Evolutionary conservation across 1,139 yeast genomes (phyloP).

Genomic region (Magnusiomyces suaveolens): DNA sequence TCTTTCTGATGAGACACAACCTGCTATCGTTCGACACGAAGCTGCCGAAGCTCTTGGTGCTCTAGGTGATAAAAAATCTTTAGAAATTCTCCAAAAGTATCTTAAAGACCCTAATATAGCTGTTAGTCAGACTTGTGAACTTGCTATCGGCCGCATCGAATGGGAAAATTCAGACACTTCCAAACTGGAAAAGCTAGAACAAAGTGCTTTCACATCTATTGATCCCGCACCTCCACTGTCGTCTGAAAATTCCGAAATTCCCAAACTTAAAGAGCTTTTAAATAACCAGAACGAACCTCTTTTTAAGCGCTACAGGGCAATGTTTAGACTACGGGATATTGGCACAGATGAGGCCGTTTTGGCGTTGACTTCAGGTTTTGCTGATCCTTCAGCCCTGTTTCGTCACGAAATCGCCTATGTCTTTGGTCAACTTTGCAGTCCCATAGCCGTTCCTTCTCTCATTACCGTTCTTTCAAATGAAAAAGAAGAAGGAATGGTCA

Average conservation of each 20-base stretch:
- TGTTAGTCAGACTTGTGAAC: conserved; percentile 93
- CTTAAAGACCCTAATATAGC: conserved; percentile 73
- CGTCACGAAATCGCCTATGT: conserved; percentile 98
- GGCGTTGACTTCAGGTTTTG: conserved; percentile 85
- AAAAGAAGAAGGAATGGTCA: conserved; percentile 91
- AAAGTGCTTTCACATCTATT: conserved; percentile 72
- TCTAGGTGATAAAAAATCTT: conserved; percentile 71
- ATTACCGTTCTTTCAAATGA: conserved; percentile 69
- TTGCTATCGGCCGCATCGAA: conserved; percentile 86
- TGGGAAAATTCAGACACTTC: conserved; percentile 75
- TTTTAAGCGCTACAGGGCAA: conserved; percentile 93
- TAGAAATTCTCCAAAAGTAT: conserved; percentile 56
- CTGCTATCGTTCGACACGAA: conserved; percentile 97
- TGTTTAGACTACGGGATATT: conserved; percentile 94
- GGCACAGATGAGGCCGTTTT: conserved; percentile 88
- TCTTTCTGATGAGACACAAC: conserved; percentile 48
- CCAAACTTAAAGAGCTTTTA: conserved; percentile 54
- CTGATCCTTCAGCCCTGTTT: conserved; percentile 85
- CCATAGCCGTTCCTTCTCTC: conserved; percentile 82
- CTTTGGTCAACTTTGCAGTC: conserved; percentile 92
- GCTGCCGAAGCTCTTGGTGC: conserved; percentile 99
- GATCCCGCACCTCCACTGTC: conserved; percentile 98
- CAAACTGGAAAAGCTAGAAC: conserved; percentile 56
- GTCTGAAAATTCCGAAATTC: conserved; percentile 45
- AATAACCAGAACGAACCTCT: conserved; percentile 71